phyloP scores from a whole-genome alignment of 441 rosid genomes.

The Euphorbia corollata region DNA sequence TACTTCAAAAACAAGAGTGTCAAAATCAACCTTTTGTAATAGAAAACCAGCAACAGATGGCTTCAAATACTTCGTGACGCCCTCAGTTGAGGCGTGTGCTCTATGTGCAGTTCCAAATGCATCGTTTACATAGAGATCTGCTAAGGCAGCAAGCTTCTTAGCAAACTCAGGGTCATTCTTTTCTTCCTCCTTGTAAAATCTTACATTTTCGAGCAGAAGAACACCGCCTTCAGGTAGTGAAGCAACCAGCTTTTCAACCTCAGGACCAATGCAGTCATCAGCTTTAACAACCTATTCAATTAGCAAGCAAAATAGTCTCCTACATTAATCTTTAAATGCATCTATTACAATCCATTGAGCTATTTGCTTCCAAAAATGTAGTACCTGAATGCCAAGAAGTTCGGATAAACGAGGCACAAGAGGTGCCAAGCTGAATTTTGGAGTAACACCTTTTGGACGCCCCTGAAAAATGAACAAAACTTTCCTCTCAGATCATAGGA shows the following conservation, averaged over 20 bases:
- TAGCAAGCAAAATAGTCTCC: neutral
- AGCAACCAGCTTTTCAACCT: slow-evolving; percentile 73
- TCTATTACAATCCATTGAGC: neutral
- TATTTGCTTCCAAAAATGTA: neutral
- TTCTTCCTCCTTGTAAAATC: slow-evolving; percentile 94
- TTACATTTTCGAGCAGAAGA: slow-evolving; percentile 85
- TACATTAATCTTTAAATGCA: neutral
- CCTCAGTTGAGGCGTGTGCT: slow-evolving; percentile 94
- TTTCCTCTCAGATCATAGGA: slow-evolving; percentile 3
- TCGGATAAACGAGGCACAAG: slow-evolving; percentile 86
- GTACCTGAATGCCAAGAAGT: slow-evolving; percentile 82
- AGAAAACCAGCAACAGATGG: slow-evolving; percentile 96
- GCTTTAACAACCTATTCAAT: slow-evolving; percentile 67
- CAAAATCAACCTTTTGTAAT: slow-evolving; percentile 63
- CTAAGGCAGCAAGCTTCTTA: slow-evolving; percentile 81
- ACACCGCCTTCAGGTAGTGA: slow-evolving; percentile 77
- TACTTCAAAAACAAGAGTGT: neutral
- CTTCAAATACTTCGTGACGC: slow-evolving; percentile 78
- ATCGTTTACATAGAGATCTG: slow-evolving; percentile 82
- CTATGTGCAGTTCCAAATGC: slow-evolving; percentile 96
- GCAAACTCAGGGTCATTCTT: slow-evolving; percentile 93
- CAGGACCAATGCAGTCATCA: slow-evolving; percentile 84
- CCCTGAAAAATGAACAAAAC: slow-evolving; percentile 53
- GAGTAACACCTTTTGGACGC: slow-evolving; percentile 88
- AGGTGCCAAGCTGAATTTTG: slow-evolving; percentile 87